Evolutionary conservation across 164 flowering plant species (phyloP), one percentile per base, ranked within the genome.

Genomic region (Cinnamomum micranthum): DNA sequence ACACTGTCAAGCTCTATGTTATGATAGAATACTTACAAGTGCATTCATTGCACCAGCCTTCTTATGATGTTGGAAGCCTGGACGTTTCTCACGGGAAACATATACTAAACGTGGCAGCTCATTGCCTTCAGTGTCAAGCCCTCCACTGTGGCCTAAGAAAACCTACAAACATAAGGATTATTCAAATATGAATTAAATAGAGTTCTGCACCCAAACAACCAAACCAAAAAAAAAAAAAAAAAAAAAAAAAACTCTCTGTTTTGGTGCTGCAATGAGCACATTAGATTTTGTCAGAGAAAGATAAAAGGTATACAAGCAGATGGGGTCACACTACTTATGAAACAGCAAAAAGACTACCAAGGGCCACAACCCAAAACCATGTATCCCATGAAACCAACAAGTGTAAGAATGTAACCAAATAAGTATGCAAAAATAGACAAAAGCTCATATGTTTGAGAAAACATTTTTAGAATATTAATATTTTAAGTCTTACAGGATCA

Each of bases 11-110:
- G 24, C 63, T 62, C 65, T 50, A 64, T 24, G 6, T 23, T 50
- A 2, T 58, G 28, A 28, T 55, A 50, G 62, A 62, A 33, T 27
- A 76, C 79, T 81, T 75, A 89, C 92, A 83, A 87, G 83, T 23
- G 92, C 80, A 83, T 89, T 89, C 92, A 89, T 89, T 35, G 92
- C 92, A 58, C 92, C 92, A 67, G 92, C 90, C 69, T 87, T 87
- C 73, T 87, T 85, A 74, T 87, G 90, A 74, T 87, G 88, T 59
- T 87, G 85, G 77, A 84, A 87, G 12, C 90, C 88, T 64, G 90
- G 89, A 50, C 87, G 85, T 78, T 86, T 86, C 70, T 86, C 87
- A 80, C 89, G 86, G 71, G 90, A 87, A 28, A 87, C 90, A 71
- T 87, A 86, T 35, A 86, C 85, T 59, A 87, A 78, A 19, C 84